Evolutionary conservation across 2,329 filamentous ascomycete species (phyloP).

Genomic region (Cordyceps pruinosa): DNA sequence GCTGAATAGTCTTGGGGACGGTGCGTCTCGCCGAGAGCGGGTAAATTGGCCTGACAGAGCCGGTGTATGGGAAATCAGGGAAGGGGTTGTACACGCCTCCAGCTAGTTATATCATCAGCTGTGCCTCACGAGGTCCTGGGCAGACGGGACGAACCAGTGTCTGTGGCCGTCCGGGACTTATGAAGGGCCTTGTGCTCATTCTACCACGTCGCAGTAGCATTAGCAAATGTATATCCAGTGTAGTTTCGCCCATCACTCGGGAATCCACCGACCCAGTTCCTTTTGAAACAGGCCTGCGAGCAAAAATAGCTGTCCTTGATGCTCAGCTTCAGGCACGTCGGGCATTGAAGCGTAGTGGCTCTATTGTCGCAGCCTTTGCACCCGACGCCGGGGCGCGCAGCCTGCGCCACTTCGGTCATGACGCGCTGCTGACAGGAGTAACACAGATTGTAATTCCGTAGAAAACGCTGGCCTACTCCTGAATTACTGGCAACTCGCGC

Average conservation of each 20-base stretch:
- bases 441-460: neutral
- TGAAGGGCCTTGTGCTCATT: constrained; percentile 62
- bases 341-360: constrained; percentile 81
- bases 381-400: neutral
- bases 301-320: constrained; percentile 91
- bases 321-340: constrained; percentile 84
- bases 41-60: constrained; percentile 76
- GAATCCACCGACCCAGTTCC: constrained; percentile 72
- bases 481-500: too few species aligned
- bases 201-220: constrained; percentile 38
- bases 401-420: neutral
- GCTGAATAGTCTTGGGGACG: constrained; percentile 71
- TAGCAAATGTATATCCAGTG: constrained; percentile 2
- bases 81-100: constrained; percentile 83
- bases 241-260: neutral
- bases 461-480: neutral
- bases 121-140: constrained; percentile 64
- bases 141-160: neutral
- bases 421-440: neutral
- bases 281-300: constrained; percentile 97
- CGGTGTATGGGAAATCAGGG: constrained; percentile 77
- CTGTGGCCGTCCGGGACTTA: constrained; percentile 55
- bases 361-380: constrained; percentile 70
- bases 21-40: constrained; percentile 65
- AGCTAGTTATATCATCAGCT: constrained; percentile 76